Evolutionary conservation across 1,284 basidiomycete genomes (phyloP).

Genomic region (Papiliotrema fonsecae): DNA sequence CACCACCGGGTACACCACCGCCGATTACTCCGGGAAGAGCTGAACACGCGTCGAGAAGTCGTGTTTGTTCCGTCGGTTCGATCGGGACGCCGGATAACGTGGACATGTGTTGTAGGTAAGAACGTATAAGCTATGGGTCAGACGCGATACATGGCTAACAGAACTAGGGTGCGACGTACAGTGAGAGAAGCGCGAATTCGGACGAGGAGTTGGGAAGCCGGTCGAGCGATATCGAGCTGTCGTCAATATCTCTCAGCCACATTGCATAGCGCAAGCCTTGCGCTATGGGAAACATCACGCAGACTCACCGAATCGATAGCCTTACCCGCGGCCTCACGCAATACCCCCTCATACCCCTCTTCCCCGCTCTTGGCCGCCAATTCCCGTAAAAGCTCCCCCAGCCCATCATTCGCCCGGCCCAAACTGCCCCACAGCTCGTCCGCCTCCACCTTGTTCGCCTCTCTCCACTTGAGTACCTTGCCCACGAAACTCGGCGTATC

Average conservation of each 20-base stretch:
- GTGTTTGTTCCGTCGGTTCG: conserved; percentile 84
- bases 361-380: conserved; percentile 35
- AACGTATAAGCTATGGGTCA: conserved; percentile 63
- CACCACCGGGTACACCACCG: conserved; percentile 90
- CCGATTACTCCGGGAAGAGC: conserved; percentile 78
- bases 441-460: conserved; percentile 60
- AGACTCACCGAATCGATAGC: conserved; percentile 26
- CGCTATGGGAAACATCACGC: background rate
- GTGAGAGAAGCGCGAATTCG: background rate
- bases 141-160: too few relatives aligned
- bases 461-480: conserved; percentile 81
- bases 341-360: conserved; percentile 30
- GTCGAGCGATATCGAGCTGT: background rate
- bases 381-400: conserved; percentile 31
- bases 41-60: conserved; percentile 75
- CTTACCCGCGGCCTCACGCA: conserved; percentile 10
- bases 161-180: background rate
- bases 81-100: conserved; percentile 72
- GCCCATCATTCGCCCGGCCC: conserved; percentile 47
- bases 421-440: conserved; percentile 65
- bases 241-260: background rate
- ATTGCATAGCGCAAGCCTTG: too few relatives aligned
- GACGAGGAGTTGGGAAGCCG: background rate
- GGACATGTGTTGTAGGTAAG: conserved; percentile 86
- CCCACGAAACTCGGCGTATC: conserved; percentile 88